Percentiles rank a stretch among this genome's conserved stretches.
phyloP scores from a whole-genome alignment of 139 green algal genomes.

The Closterium sp. region DNA sequence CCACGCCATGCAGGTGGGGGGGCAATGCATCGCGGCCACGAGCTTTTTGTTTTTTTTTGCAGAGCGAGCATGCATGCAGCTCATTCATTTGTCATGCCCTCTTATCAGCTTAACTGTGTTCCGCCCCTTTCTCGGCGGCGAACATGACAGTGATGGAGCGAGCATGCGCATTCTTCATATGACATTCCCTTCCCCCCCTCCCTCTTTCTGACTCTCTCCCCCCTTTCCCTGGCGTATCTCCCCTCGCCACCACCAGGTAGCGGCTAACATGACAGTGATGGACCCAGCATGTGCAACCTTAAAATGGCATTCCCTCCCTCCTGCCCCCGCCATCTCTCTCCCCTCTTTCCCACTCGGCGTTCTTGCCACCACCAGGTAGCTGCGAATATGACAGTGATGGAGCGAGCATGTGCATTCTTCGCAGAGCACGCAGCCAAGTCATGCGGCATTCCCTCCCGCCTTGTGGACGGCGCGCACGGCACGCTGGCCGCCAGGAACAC shows the following conservation, averaged over 20 bases:
- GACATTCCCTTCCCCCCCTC: not conserved
- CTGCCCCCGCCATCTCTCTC: too few relatives aligned
- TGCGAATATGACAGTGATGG: slow-evolving; percentile 47
- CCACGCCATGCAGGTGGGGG: slow-evolving; percentile 39
- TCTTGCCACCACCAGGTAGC: slow-evolving; percentile 18
- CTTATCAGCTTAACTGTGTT: not conserved
- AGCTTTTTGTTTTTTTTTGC: too few relatives aligned
- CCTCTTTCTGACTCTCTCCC: not conserved
- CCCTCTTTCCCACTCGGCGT: too few relatives aligned
- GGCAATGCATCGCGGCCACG: too few relatives aligned
- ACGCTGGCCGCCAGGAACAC: slow-evolving; percentile 22
- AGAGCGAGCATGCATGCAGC: too few relatives aligned
- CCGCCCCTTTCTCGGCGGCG: too few relatives aligned
- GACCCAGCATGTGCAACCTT: slow-evolving; percentile 19
- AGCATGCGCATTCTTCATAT: too few relatives aligned
- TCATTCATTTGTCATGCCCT: too few relatives aligned
- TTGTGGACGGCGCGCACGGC: slow-evolving; percentile 29
- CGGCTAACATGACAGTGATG: slow-evolving; percentile 38
- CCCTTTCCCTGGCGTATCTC: too few relatives aligned
- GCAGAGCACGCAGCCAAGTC: slow-evolving; percentile 45
- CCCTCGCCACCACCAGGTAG: not conserved
- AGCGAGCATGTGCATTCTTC: slow-evolving; percentile 41
- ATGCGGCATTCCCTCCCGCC: slow-evolving; percentile 29
- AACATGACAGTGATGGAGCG: too few relatives aligned
- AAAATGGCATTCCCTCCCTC: slow-evolving; percentile 16